phyloP scores from a whole-genome alignment of 192 early-diverging fungal genomes.

The Podochytrium sp. region DNA sequence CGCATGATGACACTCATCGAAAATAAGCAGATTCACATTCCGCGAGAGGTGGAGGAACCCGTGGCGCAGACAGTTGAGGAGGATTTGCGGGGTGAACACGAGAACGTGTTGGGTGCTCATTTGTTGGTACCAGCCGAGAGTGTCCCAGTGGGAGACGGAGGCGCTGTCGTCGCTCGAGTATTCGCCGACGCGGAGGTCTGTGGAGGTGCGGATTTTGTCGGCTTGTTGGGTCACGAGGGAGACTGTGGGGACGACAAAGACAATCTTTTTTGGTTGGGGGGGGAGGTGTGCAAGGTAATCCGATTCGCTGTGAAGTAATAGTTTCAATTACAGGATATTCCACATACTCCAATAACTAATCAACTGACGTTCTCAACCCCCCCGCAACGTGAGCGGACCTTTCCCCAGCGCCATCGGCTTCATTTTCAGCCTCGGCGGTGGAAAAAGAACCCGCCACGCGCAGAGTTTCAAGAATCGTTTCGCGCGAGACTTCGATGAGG shows the following conservation, averaged over 20 bases:
- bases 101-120: slow-evolving; percentile 72
- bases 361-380: too few relatives aligned
- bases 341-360: too few relatives aligned
- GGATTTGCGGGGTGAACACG: slow-evolving; percentile 88
- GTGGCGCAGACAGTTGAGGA: slow-evolving; percentile 76
- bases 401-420: too few relatives aligned
- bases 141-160: slow-evolving; percentile 39
- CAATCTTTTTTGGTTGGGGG: slow-evolving; percentile 36
- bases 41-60: slow-evolving; percentile 52
- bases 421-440: too few relatives aligned
- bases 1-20: slow-evolving; percentile 92
- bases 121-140: slow-evolving; percentile 66
- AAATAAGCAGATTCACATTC: slow-evolving; percentile 80
- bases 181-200: slow-evolving; percentile 67
- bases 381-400: too few relatives aligned
- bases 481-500: too few relatives aligned
- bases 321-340: too few relatives aligned
- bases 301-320: too few relatives aligned
- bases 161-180: slow-evolving; percentile 52
- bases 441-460: too few relatives aligned
- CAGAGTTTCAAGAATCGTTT: too few relatives aligned
- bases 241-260: slow-evolving; percentile 85
- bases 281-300: too few relatives aligned
- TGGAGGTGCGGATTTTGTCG: slow-evolving; percentile 69
- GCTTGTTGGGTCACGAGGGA: slow-evolving; percentile 88